Evolutionary conservation across 345 rosid species (phyloP), one percentile per base, ranked within the genome.

Genomic region (Anacardium occidentale): DNA sequence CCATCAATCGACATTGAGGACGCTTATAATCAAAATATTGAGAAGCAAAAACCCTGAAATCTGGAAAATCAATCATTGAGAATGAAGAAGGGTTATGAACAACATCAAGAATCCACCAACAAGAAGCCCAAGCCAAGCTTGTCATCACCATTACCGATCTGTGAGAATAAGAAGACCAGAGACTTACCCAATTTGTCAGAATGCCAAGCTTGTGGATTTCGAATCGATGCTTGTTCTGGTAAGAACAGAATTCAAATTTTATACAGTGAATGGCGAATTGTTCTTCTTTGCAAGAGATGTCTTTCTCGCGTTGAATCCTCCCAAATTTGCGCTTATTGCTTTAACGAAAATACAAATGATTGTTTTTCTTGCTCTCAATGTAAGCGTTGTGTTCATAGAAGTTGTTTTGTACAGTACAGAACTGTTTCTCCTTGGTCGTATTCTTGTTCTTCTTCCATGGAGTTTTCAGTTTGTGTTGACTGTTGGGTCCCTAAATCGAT

Each of bases 401-500:
- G 76, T 10, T 89, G 93, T 55, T 82, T 86, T 65, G 18, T 44
- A 14, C 52, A 73, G 10, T 74, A 73, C 52, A 75, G 65, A 68
- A 56, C 44, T 67, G 56, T 71, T 51, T 61, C 85, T 20, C 85
- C 85, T 0, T 83, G 84, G 85, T 85, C 87, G 0, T 83, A 76
- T 81, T 71, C 81, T 34, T 67, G 74, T 64, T 44, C 74, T 69
- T 45, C 62, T 7, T 68, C 80, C 10, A 52, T 18, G 45, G 77
- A 79, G 0, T 89, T 79, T 63, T 74, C 77, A 1, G 68, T 81
- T 68, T 89, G 93, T 68, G 68, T 85, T 9, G 93, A 87, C 74
- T 89, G 89, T 77, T 89, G 93, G 93, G 53, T 89, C 24, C 93
- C 93, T 0, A 67, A 69, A 70, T 74, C 79, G 4, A 45, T 86